Conservation (phyloP, 768 basidiomycete genomes). For the Auriscalpium orientale region DNA sequence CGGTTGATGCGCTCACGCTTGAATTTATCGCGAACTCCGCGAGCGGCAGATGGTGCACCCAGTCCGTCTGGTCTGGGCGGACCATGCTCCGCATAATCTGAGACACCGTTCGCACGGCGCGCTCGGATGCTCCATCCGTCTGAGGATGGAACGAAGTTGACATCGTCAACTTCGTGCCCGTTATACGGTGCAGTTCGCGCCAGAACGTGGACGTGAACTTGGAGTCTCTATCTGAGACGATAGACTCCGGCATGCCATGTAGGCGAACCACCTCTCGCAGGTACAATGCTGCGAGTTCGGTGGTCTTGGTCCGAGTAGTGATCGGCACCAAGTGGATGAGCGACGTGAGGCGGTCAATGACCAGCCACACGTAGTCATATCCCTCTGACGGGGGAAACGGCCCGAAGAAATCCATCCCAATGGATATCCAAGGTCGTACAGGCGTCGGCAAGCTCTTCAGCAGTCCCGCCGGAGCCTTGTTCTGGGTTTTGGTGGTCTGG, state of each 20-base stretch:
- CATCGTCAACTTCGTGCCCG: background rate
- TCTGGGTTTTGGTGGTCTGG: too few relatives aligned
- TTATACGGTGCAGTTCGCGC: background rate
- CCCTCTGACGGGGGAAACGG: too few relatives aligned
- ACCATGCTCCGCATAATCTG: background rate
- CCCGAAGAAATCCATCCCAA: too few relatives aligned
- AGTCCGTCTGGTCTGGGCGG: background rate
- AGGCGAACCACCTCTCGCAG: background rate
- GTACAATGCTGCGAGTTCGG: background rate
- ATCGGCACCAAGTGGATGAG: background rate
- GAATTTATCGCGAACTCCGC: background rate
- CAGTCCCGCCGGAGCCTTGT: too few relatives aligned
- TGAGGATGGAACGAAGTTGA: background rate
- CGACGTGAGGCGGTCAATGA: background rate
- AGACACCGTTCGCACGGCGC: background rate
- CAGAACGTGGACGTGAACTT: background rate
- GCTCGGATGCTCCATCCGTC: background rate
- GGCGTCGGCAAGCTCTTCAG: too few relatives aligned
- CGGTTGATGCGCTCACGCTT: background rate
- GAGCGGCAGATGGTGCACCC: background rate
- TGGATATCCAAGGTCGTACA: too few relatives aligned
- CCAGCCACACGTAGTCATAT: too few relatives aligned
- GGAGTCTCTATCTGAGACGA: background rate
- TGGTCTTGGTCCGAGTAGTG: accelerated
- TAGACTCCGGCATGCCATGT: background rate